Percentiles rank a stretch among this genome's conserved stretches.
phyloP scores from a whole-genome alignment of 2,329 filamentous ascomycete genomes.

The Cercospora nicotianae region DNA sequence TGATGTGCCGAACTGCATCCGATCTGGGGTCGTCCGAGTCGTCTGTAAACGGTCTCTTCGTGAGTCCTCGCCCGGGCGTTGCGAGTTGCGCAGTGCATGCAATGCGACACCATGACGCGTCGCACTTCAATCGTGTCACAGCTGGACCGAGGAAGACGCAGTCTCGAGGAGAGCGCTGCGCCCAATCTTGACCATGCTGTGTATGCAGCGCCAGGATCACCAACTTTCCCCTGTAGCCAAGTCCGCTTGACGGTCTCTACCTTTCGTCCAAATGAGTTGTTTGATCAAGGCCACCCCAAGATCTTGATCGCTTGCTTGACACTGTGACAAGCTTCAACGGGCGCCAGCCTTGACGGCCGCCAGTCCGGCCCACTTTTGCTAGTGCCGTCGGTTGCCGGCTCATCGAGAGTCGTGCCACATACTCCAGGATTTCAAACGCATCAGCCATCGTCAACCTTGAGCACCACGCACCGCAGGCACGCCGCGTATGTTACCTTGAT shows the following conservation, averaged over 20 bases:
- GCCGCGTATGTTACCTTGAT: not conserved
- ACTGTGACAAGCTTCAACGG: not conserved
- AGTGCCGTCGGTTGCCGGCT: conserved; percentile 1
- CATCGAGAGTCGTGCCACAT: not conserved
- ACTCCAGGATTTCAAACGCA: not conserved
- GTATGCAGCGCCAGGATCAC: not conserved
- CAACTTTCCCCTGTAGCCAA: not conserved
- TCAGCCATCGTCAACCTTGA: not conserved
- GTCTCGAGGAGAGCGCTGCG: not conserved
- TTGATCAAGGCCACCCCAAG: conserved; percentile 1
- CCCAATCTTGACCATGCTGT: not conserved
- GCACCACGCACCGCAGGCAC: not conserved
- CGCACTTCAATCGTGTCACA: not conserved
- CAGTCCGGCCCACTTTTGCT: not conserved
- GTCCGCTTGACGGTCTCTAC: not conserved
- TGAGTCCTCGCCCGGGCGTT: not conserved
- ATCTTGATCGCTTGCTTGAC: conserved; percentile 1
- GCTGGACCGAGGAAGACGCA: not conserved
- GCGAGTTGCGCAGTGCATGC: not conserved
- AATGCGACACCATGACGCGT: not conserved
- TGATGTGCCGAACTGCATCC: not conserved
- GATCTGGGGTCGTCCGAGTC: not conserved
- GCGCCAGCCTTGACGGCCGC: not conserved
- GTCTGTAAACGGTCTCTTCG: not conserved
- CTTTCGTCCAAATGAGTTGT: not conserved